These are phyloP conservation scores for Phialocephala subalpina DNA, from an alignment of 2,329 filamentous ascomycete species.

Conservation along the genomic window DNA sequence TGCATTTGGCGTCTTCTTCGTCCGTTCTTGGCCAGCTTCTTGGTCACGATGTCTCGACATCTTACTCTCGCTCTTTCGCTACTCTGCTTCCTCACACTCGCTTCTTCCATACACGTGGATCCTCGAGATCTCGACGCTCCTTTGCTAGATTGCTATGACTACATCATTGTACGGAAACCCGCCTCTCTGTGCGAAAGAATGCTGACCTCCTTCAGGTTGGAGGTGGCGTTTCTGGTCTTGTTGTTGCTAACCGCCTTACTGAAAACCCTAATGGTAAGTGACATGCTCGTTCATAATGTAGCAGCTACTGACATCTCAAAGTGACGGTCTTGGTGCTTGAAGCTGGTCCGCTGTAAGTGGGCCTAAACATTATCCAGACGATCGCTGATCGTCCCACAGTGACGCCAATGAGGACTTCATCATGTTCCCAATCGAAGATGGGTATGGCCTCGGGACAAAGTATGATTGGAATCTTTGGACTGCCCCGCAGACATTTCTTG, in stretches of 20 bases:
- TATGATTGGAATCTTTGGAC: slow-evolving; percentile 53
- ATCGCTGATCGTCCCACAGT: slow-evolving; percentile 24
- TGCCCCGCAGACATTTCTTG: slow-evolving; percentile 46
- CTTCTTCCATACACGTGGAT: slow-evolving; percentile 27
- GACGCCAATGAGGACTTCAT: slow-evolving; percentile 39
- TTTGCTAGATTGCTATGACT: slow-evolving; percentile 46
- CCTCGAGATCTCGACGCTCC: slow-evolving; percentile 33
- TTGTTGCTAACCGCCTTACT: slow-evolving; percentile 52
- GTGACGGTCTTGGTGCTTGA: slow-evolving; percentile 39
- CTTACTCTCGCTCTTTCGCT: slow-evolving; percentile 13
- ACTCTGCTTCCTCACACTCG: slow-evolving; percentile 16
- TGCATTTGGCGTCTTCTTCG: background rate
- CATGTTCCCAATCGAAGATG: slow-evolving; percentile 36
- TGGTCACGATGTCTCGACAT: slow-evolving; percentile 4
- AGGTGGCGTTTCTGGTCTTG: slow-evolving; percentile 55
- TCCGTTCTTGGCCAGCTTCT: background rate
- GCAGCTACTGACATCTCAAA: slow-evolving; percentile 20
- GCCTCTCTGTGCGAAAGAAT: too few species aligned
- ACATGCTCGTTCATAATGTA: background rate
- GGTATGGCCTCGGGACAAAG: slow-evolving; percentile 44
- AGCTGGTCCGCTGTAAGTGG: slow-evolving; percentile 36
- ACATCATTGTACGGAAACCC: slow-evolving; percentile 44
- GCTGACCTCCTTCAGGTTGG: slow-evolving; percentile 43
- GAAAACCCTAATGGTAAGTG: slow-evolving; percentile 43
- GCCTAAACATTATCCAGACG: too few species aligned